Evolutionary conservation across 768 basidiomycete genomes (phyloP).

Genomic region (Hericium coralloides): DNA sequence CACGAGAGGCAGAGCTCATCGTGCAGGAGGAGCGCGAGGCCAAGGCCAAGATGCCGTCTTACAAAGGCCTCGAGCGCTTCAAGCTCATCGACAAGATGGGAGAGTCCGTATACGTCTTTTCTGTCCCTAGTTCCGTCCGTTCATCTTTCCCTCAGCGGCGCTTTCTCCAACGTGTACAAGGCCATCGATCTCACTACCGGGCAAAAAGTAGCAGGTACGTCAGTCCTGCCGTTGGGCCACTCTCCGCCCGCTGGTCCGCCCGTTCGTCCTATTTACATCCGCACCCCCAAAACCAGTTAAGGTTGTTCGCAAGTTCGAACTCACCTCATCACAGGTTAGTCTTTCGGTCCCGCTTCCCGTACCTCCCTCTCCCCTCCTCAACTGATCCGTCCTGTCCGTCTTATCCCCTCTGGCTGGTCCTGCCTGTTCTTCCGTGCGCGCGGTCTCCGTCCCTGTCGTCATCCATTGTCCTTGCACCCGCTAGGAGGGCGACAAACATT

Average conservation of each 20-base stretch:
- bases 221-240: slow-evolving; percentile 7
- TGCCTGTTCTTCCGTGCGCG: slow-evolving; percentile 12
- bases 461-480: slow-evolving; percentile 6
- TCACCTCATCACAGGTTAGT: slow-evolving; percentile 87
- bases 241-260: neutral
- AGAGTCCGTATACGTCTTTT: slow-evolving; percentile 52
- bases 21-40: slow-evolving; percentile 69
- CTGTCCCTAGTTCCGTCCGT: slow-evolving; percentile 5
- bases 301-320: slow-evolving; percentile 88
- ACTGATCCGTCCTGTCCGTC: too few relatives aligned
- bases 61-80: slow-evolving; percentile 79
- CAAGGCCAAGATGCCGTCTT: slow-evolving; percentile 72
- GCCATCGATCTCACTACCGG: slow-evolving; percentile 70
- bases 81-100: slow-evolving; percentile 82
- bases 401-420: too few relatives aligned
- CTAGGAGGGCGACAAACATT: slow-evolving; percentile 86
- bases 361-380: slow-evolving; percentile 13
- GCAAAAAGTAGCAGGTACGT: slow-evolving; percentile 75
- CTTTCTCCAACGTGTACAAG: slow-evolving; percentile 98
- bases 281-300: slow-evolving; percentile 49
- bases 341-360: slow-evolving; percentile 17
- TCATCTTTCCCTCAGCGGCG: slow-evolving; percentile 48
- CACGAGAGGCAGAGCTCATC: slow-evolving; percentile 50
- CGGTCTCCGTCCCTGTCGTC: slow-evolving; percentile 13
- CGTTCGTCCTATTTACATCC: slow-evolving; percentile 13